Conservation (phyloP, 2,329 filamentous ascomycete genomes). For the Sclerotiophoma versabilis region DNA sequence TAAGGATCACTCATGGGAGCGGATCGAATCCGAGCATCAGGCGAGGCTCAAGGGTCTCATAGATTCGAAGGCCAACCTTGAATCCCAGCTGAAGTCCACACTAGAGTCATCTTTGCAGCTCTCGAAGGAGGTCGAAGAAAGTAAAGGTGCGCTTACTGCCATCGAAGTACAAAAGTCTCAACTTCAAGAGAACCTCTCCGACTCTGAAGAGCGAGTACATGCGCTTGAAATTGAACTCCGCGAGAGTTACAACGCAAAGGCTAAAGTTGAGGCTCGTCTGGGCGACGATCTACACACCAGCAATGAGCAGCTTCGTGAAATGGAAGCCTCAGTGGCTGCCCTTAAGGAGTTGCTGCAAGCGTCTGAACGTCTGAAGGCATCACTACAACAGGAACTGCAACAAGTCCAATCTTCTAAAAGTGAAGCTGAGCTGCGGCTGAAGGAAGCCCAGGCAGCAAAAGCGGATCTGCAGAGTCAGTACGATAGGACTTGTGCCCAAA, state of each 20-base stretch:
- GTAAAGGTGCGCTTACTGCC: constrained; percentile 30
- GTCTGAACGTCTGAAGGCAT: constrained; percentile 24
- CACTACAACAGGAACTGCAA: constrained; percentile 24
- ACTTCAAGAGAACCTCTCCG: constrained; percentile 29
- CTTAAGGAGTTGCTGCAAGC: constrained; percentile 24
- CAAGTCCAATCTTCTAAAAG: constrained; percentile 20
- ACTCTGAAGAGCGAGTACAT: constrained; percentile 27
- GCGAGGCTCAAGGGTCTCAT: constrained; percentile 28
- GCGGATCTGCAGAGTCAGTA: constrained; percentile 18
- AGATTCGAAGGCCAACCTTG: constrained; percentile 29
- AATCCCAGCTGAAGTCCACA: constrained; percentile 27
- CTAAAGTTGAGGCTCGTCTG: constrained; percentile 21
- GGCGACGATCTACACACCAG: constrained; percentile 22
- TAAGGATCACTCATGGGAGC: constrained; percentile 29
- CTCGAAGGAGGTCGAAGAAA: constrained; percentile 29
- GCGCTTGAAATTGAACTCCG: constrained; percentile 30
- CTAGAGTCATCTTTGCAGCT: constrained; percentile 29
- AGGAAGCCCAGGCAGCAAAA: constrained; percentile 14
- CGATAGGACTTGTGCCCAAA: constrained; percentile 8
- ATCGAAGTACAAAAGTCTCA: constrained; percentile 30
- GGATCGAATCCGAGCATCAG: constrained; percentile 23
- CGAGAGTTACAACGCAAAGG: constrained; percentile 22
- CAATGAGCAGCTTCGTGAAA: constrained; percentile 31
- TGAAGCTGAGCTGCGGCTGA: constrained; percentile 20
- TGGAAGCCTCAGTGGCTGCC: constrained; percentile 29